Evolutionary conservation across 768 basidiomycete genomes (phyloP).

Genomic region (Russula abietina): DNA sequence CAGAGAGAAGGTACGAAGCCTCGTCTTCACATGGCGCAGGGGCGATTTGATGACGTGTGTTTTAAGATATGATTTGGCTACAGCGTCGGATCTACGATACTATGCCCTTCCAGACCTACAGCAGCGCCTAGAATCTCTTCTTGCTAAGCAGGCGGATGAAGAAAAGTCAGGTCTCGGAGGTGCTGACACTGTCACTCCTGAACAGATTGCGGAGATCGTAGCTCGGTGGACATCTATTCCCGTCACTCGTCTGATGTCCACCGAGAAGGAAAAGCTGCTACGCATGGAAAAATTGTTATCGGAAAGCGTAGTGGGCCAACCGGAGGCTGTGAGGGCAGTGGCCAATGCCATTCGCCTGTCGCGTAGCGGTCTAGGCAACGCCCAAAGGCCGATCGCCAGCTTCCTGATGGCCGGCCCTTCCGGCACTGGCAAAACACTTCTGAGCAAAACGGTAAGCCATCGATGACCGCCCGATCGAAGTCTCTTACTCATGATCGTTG

Average conservation of each 20-base stretch:
- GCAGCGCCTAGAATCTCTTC: slow-evolving; percentile 57
- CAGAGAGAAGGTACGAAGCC: slow-evolving; percentile 62
- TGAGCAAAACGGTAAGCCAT: slow-evolving; percentile 75
- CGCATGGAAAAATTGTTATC: slow-evolving; percentile 81
- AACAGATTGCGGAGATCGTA: slow-evolving; percentile 92
- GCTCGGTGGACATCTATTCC: slow-evolving; percentile 92
- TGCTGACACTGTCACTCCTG: slow-evolving; percentile 70
- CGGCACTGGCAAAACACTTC: slow-evolving; percentile 84
- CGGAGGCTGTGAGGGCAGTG: slow-evolving; percentile 85
- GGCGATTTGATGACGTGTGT: slow-evolving; percentile 24
- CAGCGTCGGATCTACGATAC: slow-evolving; percentile 84
- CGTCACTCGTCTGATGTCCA: slow-evolving; percentile 77
- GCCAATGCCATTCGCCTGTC: slow-evolving; percentile 91
- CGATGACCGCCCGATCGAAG: not conserved
- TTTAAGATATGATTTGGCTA: slow-evolving; percentile 47
- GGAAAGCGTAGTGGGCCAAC: slow-evolving; percentile 79
- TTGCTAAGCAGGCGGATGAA: slow-evolving; percentile 66
- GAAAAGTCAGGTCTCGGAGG: slow-evolving; percentile 54
- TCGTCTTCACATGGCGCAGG: not conserved
- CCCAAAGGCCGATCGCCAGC: slow-evolving; percentile 81
- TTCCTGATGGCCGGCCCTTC: slow-evolving; percentile 92
- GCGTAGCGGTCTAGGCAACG: slow-evolving; percentile 87
- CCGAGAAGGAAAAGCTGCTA: slow-evolving; percentile 84
- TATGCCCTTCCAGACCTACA: slow-evolving; percentile 89
- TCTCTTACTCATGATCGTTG: slow-evolving; percentile 20